Percentiles rank a stretch among this genome's conserved stretches.
Conservation (phyloP, 805 yeast genomes). For the Nakazawaea wyomingensis region DNA sequence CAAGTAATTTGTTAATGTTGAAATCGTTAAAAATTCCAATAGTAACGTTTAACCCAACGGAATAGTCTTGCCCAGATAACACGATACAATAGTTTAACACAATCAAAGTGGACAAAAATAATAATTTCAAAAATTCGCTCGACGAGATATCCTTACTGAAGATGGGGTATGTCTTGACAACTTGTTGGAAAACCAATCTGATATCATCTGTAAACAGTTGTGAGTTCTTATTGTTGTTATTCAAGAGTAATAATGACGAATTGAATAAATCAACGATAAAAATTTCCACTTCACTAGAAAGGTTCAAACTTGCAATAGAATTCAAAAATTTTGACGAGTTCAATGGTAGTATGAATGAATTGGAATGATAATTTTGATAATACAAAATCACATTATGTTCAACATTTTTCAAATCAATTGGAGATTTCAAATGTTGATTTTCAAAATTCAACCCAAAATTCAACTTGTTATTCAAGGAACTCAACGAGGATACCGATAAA, state of each 20-base stretch:
- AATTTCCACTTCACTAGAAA: slow-evolving; percentile 25
- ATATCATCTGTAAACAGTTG: slow-evolving; percentile 27
- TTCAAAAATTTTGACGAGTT: slow-evolving; percentile 23
- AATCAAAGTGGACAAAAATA: slow-evolving; percentile 34
- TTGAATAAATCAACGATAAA: slow-evolving; percentile 36
- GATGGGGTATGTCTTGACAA: slow-evolving; percentile 32
- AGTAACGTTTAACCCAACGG: slow-evolving; percentile 51
- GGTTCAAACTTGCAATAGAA: slow-evolving; percentile 19
- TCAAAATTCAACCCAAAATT: slow-evolving; percentile 12
- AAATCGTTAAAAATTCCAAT: slow-evolving; percentile 55
- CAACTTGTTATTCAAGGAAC: slow-evolving; percentile 19
- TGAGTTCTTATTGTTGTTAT: slow-evolving; percentile 19
- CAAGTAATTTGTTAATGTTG: slow-evolving; percentile 38
- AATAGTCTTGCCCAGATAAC: slow-evolving; percentile 54
- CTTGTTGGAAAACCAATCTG: slow-evolving; percentile 29
- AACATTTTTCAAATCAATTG: slow-evolving; percentile 20
- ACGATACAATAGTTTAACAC: slow-evolving; percentile 51
- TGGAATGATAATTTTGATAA: slow-evolving; percentile 37
- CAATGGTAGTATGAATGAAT: slow-evolving; percentile 41
- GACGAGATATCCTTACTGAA: slow-evolving; percentile 22
- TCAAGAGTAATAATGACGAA: slow-evolving; percentile 33
- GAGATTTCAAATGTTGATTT: slow-evolving; percentile 16
- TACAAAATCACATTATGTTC: slow-evolving; percentile 34
- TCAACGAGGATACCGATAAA: slow-evolving; percentile 16
- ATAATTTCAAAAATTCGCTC: slow-evolving; percentile 22